Evolutionary conservation across 1,284 basidiomycete species (phyloP), one percentile per base, ranked within the genome.

Genomic region (Boletus semigastroideus): DNA sequence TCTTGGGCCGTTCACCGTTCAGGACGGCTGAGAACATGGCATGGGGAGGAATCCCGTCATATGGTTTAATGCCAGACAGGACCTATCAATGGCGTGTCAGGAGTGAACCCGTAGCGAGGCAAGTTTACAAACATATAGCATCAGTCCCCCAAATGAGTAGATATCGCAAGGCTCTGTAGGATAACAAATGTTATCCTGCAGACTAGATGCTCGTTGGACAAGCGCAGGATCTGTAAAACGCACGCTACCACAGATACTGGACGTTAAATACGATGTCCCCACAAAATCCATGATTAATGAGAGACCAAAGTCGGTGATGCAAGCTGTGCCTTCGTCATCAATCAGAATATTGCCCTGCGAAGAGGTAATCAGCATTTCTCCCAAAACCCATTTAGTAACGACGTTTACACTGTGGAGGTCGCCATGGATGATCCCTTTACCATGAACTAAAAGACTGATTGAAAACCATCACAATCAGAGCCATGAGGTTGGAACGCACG

Each of bases 191-290:
- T 17, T 25, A n/a, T 30, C 52, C 16, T 25, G 46, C 8, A 17
- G 47, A 12, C 8, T 9, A 19, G 53, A 40, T 10, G 45, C 53
- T 20, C 42, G 42, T 13, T 43, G 40, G 34, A 66, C 64, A 3
- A 74, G 55, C 27, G 71, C 69, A 0, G 71, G 73, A 39, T 75
- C 74, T 25, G 69, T 61, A 59, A 71, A 75, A 20, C 66, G 63
- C 13, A 71, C 44, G 14, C 53, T 52, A 11, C 71, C 73, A 30
- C 63, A 63, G 8, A 71, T 58, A 5, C 60, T 56, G 2, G 67
- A 71, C 2, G 57, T 68, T 30, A 68, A 43, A 42, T 73, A 73
- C 5, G 72, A 64, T 3, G 64, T 64, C 12, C 65, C 66, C 42
- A 66, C 51, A 31, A 70, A 63, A 30, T 73, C 72, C 5, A 49